Evolutionary conservation across 306 rosid genomes (phyloP), one percentile per base, ranked within the genome.

Genomic region (Gleditsia sinensis): DNA sequence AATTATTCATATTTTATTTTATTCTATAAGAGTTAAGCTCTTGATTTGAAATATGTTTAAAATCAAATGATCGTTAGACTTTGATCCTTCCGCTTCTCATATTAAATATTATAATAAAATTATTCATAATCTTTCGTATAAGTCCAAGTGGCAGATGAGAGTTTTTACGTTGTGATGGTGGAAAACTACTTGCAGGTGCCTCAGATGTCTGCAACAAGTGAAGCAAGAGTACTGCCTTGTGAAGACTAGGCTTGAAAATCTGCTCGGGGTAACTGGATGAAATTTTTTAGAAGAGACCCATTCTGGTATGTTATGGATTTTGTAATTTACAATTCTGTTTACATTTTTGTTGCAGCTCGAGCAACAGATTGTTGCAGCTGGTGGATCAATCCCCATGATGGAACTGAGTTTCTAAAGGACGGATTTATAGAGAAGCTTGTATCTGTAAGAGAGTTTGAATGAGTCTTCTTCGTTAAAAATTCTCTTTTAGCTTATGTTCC

Each of bases 341-440:
- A 61, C 17, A 34, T 84, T 19, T 67, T 36, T 62, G 36, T 74
- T 95, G 85, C 92, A 95, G 99, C 87, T 92, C 64, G 99, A 95
- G 86, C 93, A 87, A 62, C 98, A 89, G 80, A 92, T 95, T 77
- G 82, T 88, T 76, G 88, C 89, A 68, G 99, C 97, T 70, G 99
- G 99, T 51, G 99, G 99, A 64, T 86, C 97, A 71, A 86, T 95
- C 72, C 98, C 98, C 23, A 63, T 75, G 79, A 39, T 71, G 72
- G 93, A 92, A 74, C 76, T 80, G 67, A 43, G 87, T 70, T 85
- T 83, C 82, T 89, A 55, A 84, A 56, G 40, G 50, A 68, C 51
- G 83, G 84, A 64, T 58, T 74, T 67, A 88, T 83, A 84, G 81
- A 72, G 71, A 69, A 60, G 43, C 8, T 7, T 32, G 24, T 59